Conservation (phyloP, 1,284 basidiomycete genomes). For the Polyporus tsugae region DNA sequence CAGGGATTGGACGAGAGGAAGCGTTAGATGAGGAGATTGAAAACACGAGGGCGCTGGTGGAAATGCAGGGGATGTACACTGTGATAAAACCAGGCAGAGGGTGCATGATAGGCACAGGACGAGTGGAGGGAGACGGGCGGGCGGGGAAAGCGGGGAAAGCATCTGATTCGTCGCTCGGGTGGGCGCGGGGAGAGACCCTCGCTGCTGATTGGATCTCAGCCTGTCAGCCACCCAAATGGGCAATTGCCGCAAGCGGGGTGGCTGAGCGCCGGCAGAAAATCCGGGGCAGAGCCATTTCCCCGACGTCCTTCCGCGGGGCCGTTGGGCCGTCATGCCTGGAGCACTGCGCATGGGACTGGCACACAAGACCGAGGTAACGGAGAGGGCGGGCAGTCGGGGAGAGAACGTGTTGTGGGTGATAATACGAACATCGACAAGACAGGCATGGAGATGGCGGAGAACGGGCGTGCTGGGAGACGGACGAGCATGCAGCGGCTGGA, state of each 20-base stretch:
- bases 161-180: slow-evolving; percentile 8
- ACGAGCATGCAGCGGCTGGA: slow-evolving; percentile 14
- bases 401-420: slow-evolving; percentile 5
- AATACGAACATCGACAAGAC: slow-evolving; percentile 6
- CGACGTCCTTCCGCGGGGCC: slow-evolving; percentile 26
- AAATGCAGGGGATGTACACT: neutral
- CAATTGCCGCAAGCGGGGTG: slow-evolving; percentile 29
- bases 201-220: slow-evolving; percentile 10
- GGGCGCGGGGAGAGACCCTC: slow-evolving; percentile 7
- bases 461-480: slow-evolving; percentile 14
- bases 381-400: slow-evolving; percentile 5
- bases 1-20: slow-evolving; percentile 12
- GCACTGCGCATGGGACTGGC: slow-evolving; percentile 8
- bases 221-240: slow-evolving; percentile 17
- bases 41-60: neutral
- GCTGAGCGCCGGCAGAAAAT: slow-evolving; percentile 31
- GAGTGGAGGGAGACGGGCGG: slow-evolving; percentile 5
- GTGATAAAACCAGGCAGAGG: neutral
- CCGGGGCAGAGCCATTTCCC: slow-evolving; percentile 30
- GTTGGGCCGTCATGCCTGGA: slow-evolving; percentile 12
- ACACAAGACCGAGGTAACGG: slow-evolving; percentile 5
- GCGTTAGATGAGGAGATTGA: neutral
- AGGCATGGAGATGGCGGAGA: slow-evolving; percentile 15
- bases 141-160: slow-evolving; percentile 13
- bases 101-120: neutral